These are phyloP conservation scores for Scheffersomyces illinoinensis DNA, from an alignment of 1,139 yeast species.

Conservation along the genomic window DNA sequence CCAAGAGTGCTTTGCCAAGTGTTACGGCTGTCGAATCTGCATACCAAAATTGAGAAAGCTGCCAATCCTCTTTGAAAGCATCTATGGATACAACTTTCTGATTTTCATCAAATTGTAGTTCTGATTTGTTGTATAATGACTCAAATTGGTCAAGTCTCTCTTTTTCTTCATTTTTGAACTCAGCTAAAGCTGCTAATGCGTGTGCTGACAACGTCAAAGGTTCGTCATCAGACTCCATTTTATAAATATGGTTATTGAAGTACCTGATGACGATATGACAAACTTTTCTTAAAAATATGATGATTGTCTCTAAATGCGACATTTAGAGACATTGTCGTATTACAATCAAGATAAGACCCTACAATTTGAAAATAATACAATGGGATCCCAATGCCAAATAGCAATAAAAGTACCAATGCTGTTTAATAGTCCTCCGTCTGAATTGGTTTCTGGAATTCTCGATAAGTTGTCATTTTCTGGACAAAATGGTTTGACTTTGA, in stretches of 20 bases:
- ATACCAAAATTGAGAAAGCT: slow-evolving; percentile 90
- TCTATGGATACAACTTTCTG: slow-evolving; percentile 45
- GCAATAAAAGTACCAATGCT: slow-evolving; percentile 12
- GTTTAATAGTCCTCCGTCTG: slow-evolving; percentile 20
- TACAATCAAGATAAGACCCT: not conserved
- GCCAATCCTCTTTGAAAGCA: slow-evolving; percentile 88
- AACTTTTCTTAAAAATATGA: not conserved
- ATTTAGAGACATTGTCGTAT: slow-evolving; percentile 1
- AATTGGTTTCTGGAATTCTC: slow-evolving; percentile 27
- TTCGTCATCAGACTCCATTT: slow-evolving; percentile 44
- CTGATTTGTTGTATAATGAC: slow-evolving; percentile 58
- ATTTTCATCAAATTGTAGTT: slow-evolving; percentile 41
- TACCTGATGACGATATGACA: not conserved
- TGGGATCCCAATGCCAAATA: not conserved
- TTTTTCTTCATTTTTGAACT: slow-evolving; percentile 68
- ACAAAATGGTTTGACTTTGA: slow-evolving; percentile 28
- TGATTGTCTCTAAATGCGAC: slow-evolving; percentile 13
- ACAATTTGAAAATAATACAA: not conserved
- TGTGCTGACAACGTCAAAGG: slow-evolving; percentile 58
- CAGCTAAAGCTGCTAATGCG: slow-evolving; percentile 76
- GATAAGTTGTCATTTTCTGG: slow-evolving; percentile 41
- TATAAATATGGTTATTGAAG: not conserved
- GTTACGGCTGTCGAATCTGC: slow-evolving; percentile 67
- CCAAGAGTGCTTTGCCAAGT: slow-evolving; percentile 68
- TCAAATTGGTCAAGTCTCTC: slow-evolving; percentile 61